phyloP scores from a whole-genome alignment of 2,329 filamentous ascomycete species.

The Sclerotinia minor region DNA sequence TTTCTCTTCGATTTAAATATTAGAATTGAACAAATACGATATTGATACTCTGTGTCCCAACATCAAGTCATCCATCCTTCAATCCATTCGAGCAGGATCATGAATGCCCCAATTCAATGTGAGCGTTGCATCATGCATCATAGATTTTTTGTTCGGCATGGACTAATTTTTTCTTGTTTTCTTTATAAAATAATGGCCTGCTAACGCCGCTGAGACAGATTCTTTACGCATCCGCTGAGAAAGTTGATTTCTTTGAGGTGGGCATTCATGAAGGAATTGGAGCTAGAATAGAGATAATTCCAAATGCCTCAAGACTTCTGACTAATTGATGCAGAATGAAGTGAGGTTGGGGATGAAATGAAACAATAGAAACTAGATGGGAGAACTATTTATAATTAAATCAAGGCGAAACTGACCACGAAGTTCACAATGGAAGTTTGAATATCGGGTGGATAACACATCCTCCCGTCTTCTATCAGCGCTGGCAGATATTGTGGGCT shows the following conservation, averaged over 20 bases:
- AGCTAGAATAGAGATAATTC: conserved; percentile 32
- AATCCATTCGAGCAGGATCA: not conserved
- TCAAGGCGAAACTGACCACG: conserved; percentile 19
- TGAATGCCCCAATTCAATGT: not conserved
- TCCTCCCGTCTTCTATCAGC: conserved; percentile 49
- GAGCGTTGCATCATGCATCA: too few relatives aligned
- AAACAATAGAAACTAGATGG: conserved; percentile 28
- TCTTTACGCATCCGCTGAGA: conserved; percentile 22
- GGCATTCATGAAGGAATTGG: conserved; percentile 37
- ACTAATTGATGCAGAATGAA: conserved; percentile 26
- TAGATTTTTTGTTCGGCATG: too few relatives aligned
- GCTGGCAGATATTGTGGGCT: conserved; percentile 45
- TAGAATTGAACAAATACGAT: not conserved
- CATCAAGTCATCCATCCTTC: not conserved
- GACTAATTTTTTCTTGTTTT: too few relatives aligned
- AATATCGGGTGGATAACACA: conserved; percentile 45
- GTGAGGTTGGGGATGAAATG: conserved; percentile 30
- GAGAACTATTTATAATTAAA: not conserved
- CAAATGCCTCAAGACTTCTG: conserved; percentile 30
- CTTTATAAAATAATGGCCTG: not conserved
- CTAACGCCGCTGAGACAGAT: not conserved
- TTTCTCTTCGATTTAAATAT: not conserved
- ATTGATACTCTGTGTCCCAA: not conserved
- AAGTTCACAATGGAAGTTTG: conserved; percentile 48
- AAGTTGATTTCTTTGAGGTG: conserved; percentile 37